Evolutionary conservation across 768 basidiomycete genomes (phyloP), one percentile per base, ranked within the genome.

Genomic region (Amanita inopinata): DNA sequence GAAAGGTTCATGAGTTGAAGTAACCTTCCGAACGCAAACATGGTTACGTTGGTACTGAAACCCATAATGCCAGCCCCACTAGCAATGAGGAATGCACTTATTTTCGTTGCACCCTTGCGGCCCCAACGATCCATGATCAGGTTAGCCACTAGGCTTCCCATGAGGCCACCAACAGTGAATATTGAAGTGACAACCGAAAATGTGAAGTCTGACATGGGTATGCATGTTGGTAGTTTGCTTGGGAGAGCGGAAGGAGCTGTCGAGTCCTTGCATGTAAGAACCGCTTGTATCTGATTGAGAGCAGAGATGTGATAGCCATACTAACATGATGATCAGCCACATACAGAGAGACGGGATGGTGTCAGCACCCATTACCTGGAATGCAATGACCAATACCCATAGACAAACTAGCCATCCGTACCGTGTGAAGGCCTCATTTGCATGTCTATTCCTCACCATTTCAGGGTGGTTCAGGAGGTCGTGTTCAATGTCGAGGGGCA

Each of bases 281-380:
- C 77, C 3, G 72, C 73, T 55, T 88, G 80, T 18, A 93, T 80
- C 57, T 92, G 90, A 58, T 97, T 97, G 46, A 97, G 73, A 11
- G 82, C 82, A 1, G 90, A 86, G 31, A 91, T 87, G 59, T 94
- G 89, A 60, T 85, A 96, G n/a, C 91, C 92, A 63, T 88, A 89
- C 75, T 87, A 38, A 38, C 49, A 23, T 36, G 37, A 14, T 1
- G 3, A 15, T n/a, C 8, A 38, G 39, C 20, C 22, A 27, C 3
- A 39, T n/a, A 33, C 2, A 24, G 17, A 36, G 17, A 22, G 33
- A 11, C 24, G 23, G 4, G n/a, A 49, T 18, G n/a, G 24, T 22
- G 66, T 64, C 11, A 34, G 40, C 5, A 46, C 23, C 34, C 44
- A 17, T 46, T 19, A 67, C 70, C 62, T 72, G 72, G 54, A 86